phyloP scores from a whole-genome alignment of 2,329 filamentous ascomycete genomes.

The Neurospora sp. region DNA sequence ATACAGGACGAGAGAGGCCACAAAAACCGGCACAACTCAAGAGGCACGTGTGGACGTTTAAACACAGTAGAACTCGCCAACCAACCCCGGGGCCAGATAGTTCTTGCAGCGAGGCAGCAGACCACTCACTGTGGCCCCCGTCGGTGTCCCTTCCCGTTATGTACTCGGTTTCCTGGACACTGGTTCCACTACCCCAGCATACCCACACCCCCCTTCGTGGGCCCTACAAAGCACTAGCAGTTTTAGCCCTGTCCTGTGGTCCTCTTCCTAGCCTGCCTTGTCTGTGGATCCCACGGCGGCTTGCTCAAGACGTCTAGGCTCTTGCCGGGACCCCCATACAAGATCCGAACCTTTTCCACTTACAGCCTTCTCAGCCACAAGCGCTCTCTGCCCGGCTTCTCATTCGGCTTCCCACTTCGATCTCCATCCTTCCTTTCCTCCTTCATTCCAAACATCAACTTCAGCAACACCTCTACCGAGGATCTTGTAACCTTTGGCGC shows the following conservation, averaged over 20 bases:
- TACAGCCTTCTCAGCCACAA: background rate
- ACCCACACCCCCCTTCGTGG: background rate
- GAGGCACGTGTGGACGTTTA: conserved; percentile 13
- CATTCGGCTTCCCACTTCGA: conserved; percentile 7
- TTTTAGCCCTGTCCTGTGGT: conserved; percentile 3
- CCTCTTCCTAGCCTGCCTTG: conserved; percentile 6
- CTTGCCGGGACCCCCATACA: conserved; percentile 9
- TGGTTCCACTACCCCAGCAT: background rate
- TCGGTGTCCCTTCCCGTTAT: conserved; percentile 1
- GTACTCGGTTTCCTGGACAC: background rate
- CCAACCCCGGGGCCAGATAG: conserved; percentile 14
- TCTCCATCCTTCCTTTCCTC: conserved; percentile 3
- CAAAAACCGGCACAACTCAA: conserved; percentile 7
- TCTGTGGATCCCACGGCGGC: conserved; percentile 10
- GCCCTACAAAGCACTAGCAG: conserved; percentile 6
- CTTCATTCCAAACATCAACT: conserved; percentile 8
- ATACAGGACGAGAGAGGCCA: conserved; percentile 6
- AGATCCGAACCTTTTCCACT: conserved; percentile 10
- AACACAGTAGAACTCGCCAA: conserved; percentile 9
- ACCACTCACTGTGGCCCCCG: conserved; percentile 3
- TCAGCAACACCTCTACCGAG: background rate
- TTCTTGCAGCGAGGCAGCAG: conserved; percentile 7
- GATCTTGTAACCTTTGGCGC: background rate
- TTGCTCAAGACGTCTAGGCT: conserved; percentile 13
- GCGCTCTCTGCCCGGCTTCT: conserved; percentile 5